These are phyloP conservation scores for Nyssa sinensis DNA, from an alignment of 148 eudicot species.

Conservation along the genomic window DNA sequence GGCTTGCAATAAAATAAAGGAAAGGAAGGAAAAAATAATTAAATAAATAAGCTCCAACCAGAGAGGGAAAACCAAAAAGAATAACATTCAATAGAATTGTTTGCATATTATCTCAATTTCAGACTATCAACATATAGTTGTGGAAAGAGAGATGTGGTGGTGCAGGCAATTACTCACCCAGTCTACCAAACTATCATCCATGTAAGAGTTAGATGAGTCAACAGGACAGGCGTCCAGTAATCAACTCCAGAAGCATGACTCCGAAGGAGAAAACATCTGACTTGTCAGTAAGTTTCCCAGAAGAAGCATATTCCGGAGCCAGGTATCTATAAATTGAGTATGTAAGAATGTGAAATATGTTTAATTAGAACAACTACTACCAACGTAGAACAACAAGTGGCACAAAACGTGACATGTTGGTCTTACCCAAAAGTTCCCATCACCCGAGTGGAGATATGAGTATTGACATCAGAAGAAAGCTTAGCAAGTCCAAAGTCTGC, in stretches of 20 bases:
- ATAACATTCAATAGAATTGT: too few species aligned
- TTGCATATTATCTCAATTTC: background rate
- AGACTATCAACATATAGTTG: too few species aligned
- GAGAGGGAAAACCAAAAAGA: background rate
- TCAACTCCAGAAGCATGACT: slow-evolving; percentile 84
- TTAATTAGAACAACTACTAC: background rate
- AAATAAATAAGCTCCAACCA: background rate
- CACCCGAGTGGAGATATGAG: slow-evolving; percentile 94
- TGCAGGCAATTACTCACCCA: slow-evolving; percentile 55
- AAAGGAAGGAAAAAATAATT: background rate
- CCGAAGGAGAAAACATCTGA: slow-evolving; percentile 96
- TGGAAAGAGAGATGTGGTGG: background rate
- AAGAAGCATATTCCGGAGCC: slow-evolving; percentile 95
- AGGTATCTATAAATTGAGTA: slow-evolving; percentile 50
- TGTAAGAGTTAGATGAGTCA: slow-evolving; percentile 52
- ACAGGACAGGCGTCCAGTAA: slow-evolving; percentile 91
- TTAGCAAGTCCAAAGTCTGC: slow-evolving; percentile 98
- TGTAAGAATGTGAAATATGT: background rate
- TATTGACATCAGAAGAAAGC: slow-evolving; percentile 71
- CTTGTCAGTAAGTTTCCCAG: slow-evolving; percentile 89
- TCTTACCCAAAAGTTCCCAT: slow-evolving; percentile 99
- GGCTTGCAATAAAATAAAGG: background rate
- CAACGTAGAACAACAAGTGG: background rate
- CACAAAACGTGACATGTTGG: background rate
- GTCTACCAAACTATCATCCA: slow-evolving; percentile 94